Percentiles rank a stretch among this genome's conserved stretches.
Conservation (phyloP, 495 filamentous ascomycete genomes). For the Penicillium goetzii region DNA sequence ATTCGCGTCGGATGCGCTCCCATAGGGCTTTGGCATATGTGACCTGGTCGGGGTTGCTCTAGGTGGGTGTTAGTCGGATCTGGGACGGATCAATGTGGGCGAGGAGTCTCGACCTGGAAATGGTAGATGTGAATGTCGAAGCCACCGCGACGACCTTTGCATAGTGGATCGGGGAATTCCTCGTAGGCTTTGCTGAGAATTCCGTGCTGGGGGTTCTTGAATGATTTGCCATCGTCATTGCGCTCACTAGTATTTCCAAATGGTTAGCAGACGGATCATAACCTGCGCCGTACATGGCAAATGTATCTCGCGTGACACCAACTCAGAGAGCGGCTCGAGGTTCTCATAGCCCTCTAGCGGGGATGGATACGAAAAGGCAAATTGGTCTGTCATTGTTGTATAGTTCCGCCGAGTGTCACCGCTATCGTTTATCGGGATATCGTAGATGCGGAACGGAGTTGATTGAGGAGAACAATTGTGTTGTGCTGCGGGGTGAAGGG, state of each 20-base stretch:
- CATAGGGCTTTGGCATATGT: conserved; percentile 71
- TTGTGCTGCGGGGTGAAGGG: not conserved
- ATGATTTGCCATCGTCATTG: conserved; percentile 68
- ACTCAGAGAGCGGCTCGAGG: conserved; percentile 64
- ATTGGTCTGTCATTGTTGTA: conserved; percentile 42
- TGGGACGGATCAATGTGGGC: not conserved
- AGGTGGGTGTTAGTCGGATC: conserved; percentile 8
- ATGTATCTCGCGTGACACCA: conserved; percentile 27
- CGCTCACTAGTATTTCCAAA: conserved; percentile 34
- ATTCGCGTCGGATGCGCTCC: conserved; percentile 80
- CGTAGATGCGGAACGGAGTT: not conserved
- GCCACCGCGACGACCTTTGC: conserved; percentile 61
- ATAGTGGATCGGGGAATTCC: conserved; percentile 64
- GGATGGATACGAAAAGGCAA: conserved; percentile 58
- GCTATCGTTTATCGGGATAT: not conserved
- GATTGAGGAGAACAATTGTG: not conserved
- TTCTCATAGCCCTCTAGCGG: conserved; percentile 70
- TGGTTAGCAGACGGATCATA: not conserved
- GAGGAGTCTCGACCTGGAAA: conserved; percentile 45
- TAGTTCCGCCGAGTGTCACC: not conserved
- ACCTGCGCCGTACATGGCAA: not conserved
- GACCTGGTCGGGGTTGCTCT: conserved; percentile 63
- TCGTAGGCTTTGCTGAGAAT: conserved; percentile 65
- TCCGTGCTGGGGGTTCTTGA: conserved; percentile 60
- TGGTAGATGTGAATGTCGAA: conserved; percentile 86